Evolutionary conservation across 2,329 filamentous ascomycete genomes (phyloP).

Genomic region (Ceratocystis harringtonii): DNA sequence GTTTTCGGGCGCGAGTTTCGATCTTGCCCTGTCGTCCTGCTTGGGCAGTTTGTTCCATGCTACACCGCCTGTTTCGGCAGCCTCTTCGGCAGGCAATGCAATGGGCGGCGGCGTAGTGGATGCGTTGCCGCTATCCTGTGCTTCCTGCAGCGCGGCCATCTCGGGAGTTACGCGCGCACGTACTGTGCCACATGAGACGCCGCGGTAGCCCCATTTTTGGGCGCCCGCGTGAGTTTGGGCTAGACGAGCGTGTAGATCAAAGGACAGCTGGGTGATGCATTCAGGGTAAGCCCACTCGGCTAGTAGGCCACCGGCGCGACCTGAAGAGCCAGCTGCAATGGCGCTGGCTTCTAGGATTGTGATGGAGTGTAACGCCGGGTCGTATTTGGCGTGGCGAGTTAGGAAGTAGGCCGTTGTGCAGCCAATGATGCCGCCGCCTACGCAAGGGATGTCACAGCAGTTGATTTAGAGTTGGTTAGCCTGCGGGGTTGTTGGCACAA

Average conservation of each 20-base stretch:
- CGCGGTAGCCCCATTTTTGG: conserved; percentile 73
- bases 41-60: conserved; percentile 48
- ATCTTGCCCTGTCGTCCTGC: conserved; percentile 35
- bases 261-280: conserved; percentile 73
- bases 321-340: conserved; percentile 82
- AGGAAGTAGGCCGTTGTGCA: conserved; percentile 83
- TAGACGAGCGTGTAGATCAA: conserved; percentile 65
- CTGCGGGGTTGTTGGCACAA: neutral
- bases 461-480: conserved; percentile 12
- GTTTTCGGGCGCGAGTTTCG: conserved; percentile 38
- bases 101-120: neutral
- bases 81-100: conserved; percentile 11
- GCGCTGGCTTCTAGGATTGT: conserved; percentile 75
- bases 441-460: neutral
- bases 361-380: conserved; percentile 58
- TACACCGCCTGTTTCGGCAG: conserved; percentile 10
- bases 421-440: conserved; percentile 86
- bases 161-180: conserved; percentile 27
- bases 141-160: conserved; percentile 23
- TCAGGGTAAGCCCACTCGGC: conserved; percentile 83
- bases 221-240: conserved; percentile 70
- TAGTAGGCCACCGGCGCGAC: conserved; percentile 83
- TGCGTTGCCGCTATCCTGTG: neutral
- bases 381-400: conserved; percentile 69
- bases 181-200: conserved; percentile 55